Percentiles rank a stretch among this genome's conserved stretches.
These are phyloP conservation scores for Asclepias syriaca DNA, from an alignment of 257 asterid genomes.

Conservation along the genomic window DNA sequence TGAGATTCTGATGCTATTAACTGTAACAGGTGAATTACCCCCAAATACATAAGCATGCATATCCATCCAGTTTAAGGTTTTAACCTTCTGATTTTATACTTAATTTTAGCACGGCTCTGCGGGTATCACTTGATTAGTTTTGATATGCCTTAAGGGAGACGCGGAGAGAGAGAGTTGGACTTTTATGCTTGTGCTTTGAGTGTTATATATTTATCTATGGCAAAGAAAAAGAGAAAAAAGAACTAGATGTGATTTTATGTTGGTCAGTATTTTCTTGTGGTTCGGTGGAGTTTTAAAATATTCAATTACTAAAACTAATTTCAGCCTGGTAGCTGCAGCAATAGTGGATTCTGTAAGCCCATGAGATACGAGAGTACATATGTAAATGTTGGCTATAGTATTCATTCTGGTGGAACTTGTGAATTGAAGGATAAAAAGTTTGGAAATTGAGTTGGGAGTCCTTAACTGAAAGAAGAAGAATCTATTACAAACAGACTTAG, in stretches of 20 bases:
- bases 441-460: too few relatives aligned
- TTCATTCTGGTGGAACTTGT: not conserved
- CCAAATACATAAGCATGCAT: not conserved
- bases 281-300: not conserved
- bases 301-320: not conserved
- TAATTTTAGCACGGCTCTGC: not conserved
- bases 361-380: not conserved
- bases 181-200: not conserved
- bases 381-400: not conserved
- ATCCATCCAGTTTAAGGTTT: not conserved
- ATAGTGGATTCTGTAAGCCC: not conserved
- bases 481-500: not conserved
- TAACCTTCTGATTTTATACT: not conserved
- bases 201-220: not conserved
- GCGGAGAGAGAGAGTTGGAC: not conserved
- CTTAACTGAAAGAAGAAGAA: not conserved
- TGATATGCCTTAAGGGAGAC: not conserved
- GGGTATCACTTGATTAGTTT: not conserved
- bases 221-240: not conserved
- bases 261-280: not conserved
- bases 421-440: not conserved
- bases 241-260: not conserved
- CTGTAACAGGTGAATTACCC: not conserved
- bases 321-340: constrained; percentile 1
- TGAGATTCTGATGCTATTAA: not conserved